Evolutionary conservation across 768 basidiomycete genomes (phyloP).

Genomic region (Sarcodon sp.): DNA sequence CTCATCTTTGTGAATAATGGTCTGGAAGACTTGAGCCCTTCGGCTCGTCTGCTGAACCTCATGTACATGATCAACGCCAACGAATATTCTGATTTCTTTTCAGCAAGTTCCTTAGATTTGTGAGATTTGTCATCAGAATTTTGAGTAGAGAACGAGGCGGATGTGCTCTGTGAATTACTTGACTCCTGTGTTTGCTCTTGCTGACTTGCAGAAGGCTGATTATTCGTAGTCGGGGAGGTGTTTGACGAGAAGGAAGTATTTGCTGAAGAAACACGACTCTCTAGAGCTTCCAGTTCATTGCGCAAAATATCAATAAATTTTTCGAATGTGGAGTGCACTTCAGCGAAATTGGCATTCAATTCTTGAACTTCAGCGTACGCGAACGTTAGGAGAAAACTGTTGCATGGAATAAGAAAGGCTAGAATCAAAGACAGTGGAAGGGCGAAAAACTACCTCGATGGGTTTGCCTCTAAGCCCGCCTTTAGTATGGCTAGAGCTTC

Average conservation of each 20-base stretch:
- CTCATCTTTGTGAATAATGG: slow-evolving; percentile 73
- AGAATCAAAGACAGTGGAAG: background rate
- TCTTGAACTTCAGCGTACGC: slow-evolving; percentile 72
- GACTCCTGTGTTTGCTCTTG: background rate
- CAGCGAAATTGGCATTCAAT: slow-evolving; percentile 45
- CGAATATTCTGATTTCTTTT: slow-evolving; percentile 58
- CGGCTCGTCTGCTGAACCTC: slow-evolving; percentile 80
- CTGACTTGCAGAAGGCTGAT: background rate
- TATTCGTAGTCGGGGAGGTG: slow-evolving; percentile 9
- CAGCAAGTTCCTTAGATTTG: slow-evolving; percentile 41
- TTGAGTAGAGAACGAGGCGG: slow-evolving; percentile 36
- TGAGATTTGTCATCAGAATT: slow-evolving; percentile 34
- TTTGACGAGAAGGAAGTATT: slow-evolving; percentile 26
- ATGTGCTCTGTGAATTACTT: slow-evolving; percentile 15
- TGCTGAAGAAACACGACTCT: slow-evolving; percentile 26
- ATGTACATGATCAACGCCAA: slow-evolving; percentile 86
- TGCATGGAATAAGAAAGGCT: background rate
- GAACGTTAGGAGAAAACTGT: slow-evolving; percentile 82
- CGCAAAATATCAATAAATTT: slow-evolving; percentile 58
- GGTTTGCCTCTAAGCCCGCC: slow-evolving; percentile 81
- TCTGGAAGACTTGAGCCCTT: slow-evolving; percentile 73
- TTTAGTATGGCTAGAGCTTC: slow-evolving; percentile 75
- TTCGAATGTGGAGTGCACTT: slow-evolving; percentile 62
- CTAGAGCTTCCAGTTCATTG: slow-evolving; percentile 47
- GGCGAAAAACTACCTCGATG: slow-evolving; percentile 41